phyloP scores from a whole-genome alignment of 116 monocot genomes.

The Thalassia testudinum region DNA sequence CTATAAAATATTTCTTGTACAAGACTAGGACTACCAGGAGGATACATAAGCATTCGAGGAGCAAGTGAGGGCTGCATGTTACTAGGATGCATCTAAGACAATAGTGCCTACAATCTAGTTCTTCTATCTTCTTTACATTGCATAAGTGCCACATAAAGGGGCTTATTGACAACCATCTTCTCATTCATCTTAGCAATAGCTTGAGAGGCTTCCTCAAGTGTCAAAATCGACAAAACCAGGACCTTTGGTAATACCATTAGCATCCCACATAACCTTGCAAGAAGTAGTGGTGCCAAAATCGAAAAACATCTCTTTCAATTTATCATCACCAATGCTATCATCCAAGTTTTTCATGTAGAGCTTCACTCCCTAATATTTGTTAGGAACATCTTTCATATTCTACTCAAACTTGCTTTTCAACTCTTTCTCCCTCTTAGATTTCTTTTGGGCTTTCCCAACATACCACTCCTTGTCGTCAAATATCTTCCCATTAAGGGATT shows the following conservation, averaged over 20 bases:
- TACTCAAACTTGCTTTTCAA: constrained; percentile 65
- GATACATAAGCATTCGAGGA: too few species aligned
- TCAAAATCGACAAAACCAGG: constrained; percentile 93
- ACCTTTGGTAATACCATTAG: constrained; percentile 72
- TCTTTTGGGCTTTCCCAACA: constrained; percentile 95
- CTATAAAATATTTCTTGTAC: constrained; percentile 78
- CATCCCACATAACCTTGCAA: constrained; percentile 92
- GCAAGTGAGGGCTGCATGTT: constrained; percentile 41
- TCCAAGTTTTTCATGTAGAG: constrained; percentile 88
- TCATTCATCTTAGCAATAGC: constrained; percentile 81
- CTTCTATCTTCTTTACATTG: constrained; percentile 86
- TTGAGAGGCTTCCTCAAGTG: constrained; percentile 56
- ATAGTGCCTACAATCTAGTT: constrained; percentile 77
- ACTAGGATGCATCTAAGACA: constrained; percentile 66
- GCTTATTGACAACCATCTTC: constrained; percentile 66
- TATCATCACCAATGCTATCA: constrained; percentile 62
- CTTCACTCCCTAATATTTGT: constrained; percentile 60
- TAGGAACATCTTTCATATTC: constrained; percentile 33
- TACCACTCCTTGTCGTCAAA: constrained; percentile 89
- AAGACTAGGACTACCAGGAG: constrained; percentile 57
- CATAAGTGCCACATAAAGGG: constrained; percentile 85
- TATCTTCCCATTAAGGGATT: constrained; percentile 76
- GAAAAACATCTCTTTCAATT: constrained; percentile 58
- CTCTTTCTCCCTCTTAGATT: constrained; percentile 77
- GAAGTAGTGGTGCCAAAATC: constrained; percentile 73